Evolutionary conservation across 129 eudicot genomes (phyloP), one percentile per base, ranked within the genome.

Genomic region (Tanacetum coccineum): DNA sequence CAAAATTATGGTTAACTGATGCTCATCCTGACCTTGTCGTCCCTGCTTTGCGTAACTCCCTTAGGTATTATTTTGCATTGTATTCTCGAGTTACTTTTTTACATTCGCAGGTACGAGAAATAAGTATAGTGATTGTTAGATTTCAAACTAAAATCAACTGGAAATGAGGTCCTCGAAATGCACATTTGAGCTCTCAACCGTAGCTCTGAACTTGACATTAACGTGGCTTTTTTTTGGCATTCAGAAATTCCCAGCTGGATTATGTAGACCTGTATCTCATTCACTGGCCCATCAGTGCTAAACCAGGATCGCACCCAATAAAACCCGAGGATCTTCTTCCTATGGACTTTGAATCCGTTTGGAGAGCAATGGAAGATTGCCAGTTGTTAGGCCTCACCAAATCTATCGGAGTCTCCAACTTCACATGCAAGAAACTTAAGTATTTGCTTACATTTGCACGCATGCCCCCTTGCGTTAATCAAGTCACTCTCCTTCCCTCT

Each of bases 361-460:
- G 55, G 55, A 50, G 55, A 50, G 55, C 55, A 50, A 50, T 50
- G 55, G 55, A 50, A 50, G 55, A 50, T 11, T 50, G 18, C 55
- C 55, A 50, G 55, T 12, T 3, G 18, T 4, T 13, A 50, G 55
- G 55, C 18, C 55, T 50, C 55, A 50, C 55, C n/a, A 50, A 50
- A 13, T 50, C 55, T 50, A 50, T 50, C 1, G 55, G 55, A 50
- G 18, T 50, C n/a, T 50, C 17, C 17, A 50, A 50, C 17, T 50
- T 50, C 17, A 11, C 55, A 50, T 50, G 55, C 55, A 50, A 50
- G 5, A 50, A 50, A 17, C 55, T 50, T 50, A n/a, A 50, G 17
- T 11, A 50, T 13, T 11, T 50, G 18, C 18, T 50, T 50, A 50
- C 55, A 50, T 44, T 44, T 44, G 18, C 55, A 2, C 17, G n/a